Evolutionary conservation across 2,329 filamentous ascomycete species (phyloP).

Genomic region (Drechslerella stenobrocha): DNA sequence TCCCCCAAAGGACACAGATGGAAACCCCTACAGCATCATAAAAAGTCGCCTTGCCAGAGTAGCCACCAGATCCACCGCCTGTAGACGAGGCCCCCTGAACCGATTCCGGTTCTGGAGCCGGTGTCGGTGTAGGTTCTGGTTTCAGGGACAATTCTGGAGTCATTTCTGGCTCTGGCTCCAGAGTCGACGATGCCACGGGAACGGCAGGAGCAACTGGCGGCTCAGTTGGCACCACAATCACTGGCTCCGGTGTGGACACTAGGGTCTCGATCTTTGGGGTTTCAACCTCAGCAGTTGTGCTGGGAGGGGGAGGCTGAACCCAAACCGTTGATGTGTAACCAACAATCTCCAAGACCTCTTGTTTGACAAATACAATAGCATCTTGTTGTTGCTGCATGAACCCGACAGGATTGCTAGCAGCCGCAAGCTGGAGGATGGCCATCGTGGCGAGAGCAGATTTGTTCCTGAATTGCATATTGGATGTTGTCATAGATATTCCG

Average conservation of each 20-base stretch:
- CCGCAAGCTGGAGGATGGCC: slow-evolving; percentile 31
- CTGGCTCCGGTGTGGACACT: slow-evolving; percentile 55
- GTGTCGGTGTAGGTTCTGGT: slow-evolving; percentile 40
- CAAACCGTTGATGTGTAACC: slow-evolving; percentile 42
- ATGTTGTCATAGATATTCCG: not conserved
- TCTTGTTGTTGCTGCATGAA: slow-evolving; percentile 35
- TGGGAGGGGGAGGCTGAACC: slow-evolving; percentile 44
- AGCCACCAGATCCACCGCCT: not conserved
- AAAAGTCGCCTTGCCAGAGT: slow-evolving; percentile 49
- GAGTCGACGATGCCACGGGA: slow-evolving; percentile 54
- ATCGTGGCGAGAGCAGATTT: slow-evolving; percentile 25
- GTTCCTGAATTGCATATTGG: slow-evolving; percentile 39
- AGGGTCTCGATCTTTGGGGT: slow-evolving; percentile 9
- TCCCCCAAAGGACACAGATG: no score
- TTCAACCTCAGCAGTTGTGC: slow-evolving; percentile 13
- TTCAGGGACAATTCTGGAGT: slow-evolving; percentile 61
- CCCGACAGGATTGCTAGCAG: slow-evolving; percentile 16
- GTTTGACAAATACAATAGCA: slow-evolving; percentile 43
- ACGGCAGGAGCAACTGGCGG: slow-evolving; percentile 51
- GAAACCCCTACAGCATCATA: slow-evolving; percentile 46
- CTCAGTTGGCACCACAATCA: slow-evolving; percentile 55
- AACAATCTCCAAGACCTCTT: slow-evolving; percentile 44
- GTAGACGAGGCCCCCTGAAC: not conserved
- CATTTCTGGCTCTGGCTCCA: slow-evolving; percentile 38
- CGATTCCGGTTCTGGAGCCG: slow-evolving; percentile 33